Conservation (phyloP, 495 filamentous ascomycete species). For the Xylaria sp. region DNA sequence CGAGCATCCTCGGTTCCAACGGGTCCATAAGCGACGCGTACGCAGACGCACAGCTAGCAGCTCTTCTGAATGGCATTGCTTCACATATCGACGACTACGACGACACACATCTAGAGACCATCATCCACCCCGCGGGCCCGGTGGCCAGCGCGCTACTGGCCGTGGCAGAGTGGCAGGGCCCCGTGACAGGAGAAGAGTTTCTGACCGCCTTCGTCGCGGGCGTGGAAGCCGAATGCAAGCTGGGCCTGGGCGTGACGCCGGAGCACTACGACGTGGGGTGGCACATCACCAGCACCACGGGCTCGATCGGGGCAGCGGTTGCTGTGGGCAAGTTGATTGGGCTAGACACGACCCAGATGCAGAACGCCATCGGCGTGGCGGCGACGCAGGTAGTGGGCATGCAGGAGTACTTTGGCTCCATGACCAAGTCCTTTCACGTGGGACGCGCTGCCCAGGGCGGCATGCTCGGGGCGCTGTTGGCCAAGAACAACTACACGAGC, state of each 20-base stretch:
- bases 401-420: constrained; percentile 61
- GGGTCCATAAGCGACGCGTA: constrained; percentile 29
- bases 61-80: constrained; percentile 61
- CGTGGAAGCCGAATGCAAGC: constrained; percentile 59
- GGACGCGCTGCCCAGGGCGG: constrained; percentile 60
- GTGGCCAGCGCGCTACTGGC: constrained; percentile 59
- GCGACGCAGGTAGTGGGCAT: constrained; percentile 60
- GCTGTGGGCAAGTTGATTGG: constrained; percentile 55
- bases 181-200: constrained; percentile 53
- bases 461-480: constrained; percentile 58
- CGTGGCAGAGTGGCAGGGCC: constrained; percentile 46
- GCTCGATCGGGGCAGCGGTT: constrained; percentile 59
- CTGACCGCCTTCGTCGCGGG: constrained; percentile 60
- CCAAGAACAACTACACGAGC: constrained; percentile 55
- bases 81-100: constrained; percentile 65
- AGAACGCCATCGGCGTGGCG: constrained; percentile 61
- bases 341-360: constrained; percentile 45
- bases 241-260: constrained; percentile 59
- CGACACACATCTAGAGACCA: constrained; percentile 63
- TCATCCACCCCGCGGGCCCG: constrained; percentile 62
- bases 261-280: constrained; percentile 63
- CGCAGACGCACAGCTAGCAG: constrained; percentile 59
- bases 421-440: constrained; percentile 63
- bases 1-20: constrained; percentile 50
- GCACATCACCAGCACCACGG: constrained; percentile 62